These are phyloP conservation scores for Ogataea haglerorum DNA, from an alignment of 805 yeast species.

Conservation along the genomic window DNA sequence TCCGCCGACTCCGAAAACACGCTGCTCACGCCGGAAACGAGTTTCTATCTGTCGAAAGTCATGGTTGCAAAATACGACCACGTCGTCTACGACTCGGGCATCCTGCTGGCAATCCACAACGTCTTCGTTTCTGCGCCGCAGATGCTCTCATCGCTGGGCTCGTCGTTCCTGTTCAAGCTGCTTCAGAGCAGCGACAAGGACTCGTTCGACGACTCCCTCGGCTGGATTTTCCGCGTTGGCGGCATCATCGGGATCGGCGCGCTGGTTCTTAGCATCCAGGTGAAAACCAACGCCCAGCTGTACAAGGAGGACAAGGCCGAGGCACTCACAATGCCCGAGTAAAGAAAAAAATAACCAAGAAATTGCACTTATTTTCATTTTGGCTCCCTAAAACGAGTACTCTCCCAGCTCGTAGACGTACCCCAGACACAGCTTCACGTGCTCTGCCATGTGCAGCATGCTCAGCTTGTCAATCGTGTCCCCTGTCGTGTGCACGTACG, in stretches of 20 bases:
- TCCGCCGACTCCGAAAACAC: constrained; percentile 9
- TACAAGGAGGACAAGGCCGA: constrained; percentile 32
- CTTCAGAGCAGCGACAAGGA: constrained; percentile 30
- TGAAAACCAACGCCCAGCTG: constrained; percentile 41
- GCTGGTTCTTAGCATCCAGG: constrained; percentile 36
- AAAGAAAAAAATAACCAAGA: neutral
- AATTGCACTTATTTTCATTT: no score
- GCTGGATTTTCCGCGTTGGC: constrained; percentile 57
- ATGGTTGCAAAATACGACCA: constrained; percentile 33
- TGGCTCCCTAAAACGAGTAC: constrained; percentile 1
- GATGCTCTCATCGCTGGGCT: constrained; percentile 46
- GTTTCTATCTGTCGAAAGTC: constrained; percentile 19
- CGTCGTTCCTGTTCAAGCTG: constrained; percentile 43
- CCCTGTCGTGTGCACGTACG: constrained; percentile 67
- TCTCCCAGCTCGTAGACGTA: constrained; percentile 60
- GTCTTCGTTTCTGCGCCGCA: constrained; percentile 59
- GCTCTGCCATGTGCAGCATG: constrained; percentile 77
- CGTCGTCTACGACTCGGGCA: constrained; percentile 54
- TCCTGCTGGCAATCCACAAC: constrained; percentile 54
- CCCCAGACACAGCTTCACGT: constrained; percentile 73
- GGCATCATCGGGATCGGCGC: constrained; percentile 51
- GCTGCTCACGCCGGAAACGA: constrained; percentile 7
- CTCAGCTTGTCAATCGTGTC: constrained; percentile 83
- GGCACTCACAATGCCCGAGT: neutral
- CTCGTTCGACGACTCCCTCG: constrained; percentile 41